phyloP scores from a whole-genome alignment of 306 rosid species.

The Ammopiptanthus mongolicus region DNA sequence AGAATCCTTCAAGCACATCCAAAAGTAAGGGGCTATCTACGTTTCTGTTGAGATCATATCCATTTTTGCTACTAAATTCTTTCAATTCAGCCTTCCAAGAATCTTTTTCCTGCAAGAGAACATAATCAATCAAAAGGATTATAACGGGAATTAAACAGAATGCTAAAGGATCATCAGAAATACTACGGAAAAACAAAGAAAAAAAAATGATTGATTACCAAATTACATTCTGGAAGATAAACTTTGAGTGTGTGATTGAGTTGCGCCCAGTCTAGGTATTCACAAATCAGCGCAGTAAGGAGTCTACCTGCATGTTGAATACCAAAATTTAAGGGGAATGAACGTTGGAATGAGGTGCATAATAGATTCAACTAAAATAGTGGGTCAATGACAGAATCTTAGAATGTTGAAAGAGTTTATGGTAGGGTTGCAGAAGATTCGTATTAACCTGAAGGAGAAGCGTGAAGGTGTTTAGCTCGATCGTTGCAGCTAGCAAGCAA shows the following conservation, averaged over 20 bases:
- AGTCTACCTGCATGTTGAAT: constrained; percentile 70
- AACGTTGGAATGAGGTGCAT: background rate
- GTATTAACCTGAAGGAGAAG: too few species aligned
- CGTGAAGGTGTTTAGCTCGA: constrained; percentile 95
- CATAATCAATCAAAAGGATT: background rate
- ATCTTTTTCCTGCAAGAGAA: constrained; percentile 73
- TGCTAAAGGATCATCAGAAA: background rate
- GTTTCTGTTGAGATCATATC: constrained; percentile 89
- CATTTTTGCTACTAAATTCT: constrained; percentile 90
- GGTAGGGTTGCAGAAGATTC: background rate
- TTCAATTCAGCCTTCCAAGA: constrained; percentile 90
- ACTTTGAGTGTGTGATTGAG: constrained; percentile 89
- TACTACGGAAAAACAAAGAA: background rate
- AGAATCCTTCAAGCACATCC: constrained; percentile 98
- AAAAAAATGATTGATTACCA: constrained; percentile 51
- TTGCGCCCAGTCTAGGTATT: constrained; percentile 98
- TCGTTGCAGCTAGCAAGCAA: constrained; percentile 97
- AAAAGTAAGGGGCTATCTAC: constrained; percentile 93
- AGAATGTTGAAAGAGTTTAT: background rate
- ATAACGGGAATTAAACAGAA: background rate
- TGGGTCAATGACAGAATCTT: background rate
- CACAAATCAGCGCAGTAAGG: constrained; percentile 84
- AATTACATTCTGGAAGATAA: constrained; percentile 92
- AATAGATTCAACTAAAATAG: too few species aligned
- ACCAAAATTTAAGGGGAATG: background rate